Evolutionary conservation across 352 stramenopile genomes (phyloP), one percentile per base, ranked within the genome.

Genomic region (Pythium dissotocum): DNA sequence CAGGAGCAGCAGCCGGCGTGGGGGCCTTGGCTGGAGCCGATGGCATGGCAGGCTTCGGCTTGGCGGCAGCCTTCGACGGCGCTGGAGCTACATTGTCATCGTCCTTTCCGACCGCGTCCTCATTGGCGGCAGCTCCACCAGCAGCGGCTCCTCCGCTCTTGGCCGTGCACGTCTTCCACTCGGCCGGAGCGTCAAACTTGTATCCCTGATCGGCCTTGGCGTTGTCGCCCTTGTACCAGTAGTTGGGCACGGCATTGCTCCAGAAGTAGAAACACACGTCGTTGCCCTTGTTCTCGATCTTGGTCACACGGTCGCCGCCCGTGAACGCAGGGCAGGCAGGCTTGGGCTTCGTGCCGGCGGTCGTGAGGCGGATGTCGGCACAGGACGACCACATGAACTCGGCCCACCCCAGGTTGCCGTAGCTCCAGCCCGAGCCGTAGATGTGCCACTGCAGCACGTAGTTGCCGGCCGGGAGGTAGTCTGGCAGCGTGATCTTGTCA

Each of bases 191-290:
- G n/a, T 35, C 61, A 28, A 58, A 67, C 36, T 61, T 61, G 35
- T 67, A 67, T n/a, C 32, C 12, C 13, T 51, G 16, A 14, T 52
- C 51, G 21, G 53, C 35, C 9, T 57, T 51, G n/a, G 26, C 33
- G 49, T 61, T 61, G 21, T 53, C 38, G 16, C 61, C 61, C 53
- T 61, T 61, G 38, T 54, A 67, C 18, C 10, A n/a, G 9, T 36
- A 21, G 51, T n/a, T 55, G 33, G 32, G 16, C 24, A 67, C 35
- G 4, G 44, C 61, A 30, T 67, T 67, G 49, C 9, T 55, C 30
- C 51, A 61, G 32, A 59, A 67, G 61, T 67, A 67, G 18, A 67
- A 61, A 32, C 61, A 67, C 49, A 56, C 35, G 33, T 67, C 51
- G 28, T 61, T 55, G 18, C 61, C 61, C 30, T 67, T 67, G 28